Percentiles rank a stretch among this genome's conserved stretches.
Conservation (phyloP, 2,329 filamentous ascomycete genomes). For the Orbilia javanica region DNA sequence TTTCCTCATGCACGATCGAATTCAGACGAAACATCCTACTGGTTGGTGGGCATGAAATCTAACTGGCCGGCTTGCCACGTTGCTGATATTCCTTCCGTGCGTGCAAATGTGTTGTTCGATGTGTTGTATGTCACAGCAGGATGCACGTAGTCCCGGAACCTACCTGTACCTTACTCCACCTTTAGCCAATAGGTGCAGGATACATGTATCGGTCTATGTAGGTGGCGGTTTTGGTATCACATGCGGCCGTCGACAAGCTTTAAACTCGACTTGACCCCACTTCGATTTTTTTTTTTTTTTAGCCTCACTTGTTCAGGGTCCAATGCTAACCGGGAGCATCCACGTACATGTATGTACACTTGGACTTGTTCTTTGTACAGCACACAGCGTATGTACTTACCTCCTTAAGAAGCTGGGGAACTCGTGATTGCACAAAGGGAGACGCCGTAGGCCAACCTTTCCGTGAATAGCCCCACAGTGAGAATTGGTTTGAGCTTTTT, state of each 20-base stretch:
- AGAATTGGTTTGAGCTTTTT: not conserved
- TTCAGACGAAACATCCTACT: constrained; percentile 28
- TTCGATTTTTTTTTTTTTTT: not conserved
- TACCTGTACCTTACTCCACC: too few species aligned
- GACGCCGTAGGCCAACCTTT: too few species aligned
- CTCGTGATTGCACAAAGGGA: not conserved
- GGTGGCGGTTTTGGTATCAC: not conserved
- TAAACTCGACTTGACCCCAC: not conserved
- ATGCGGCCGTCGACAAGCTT: not conserved
- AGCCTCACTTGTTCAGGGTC: constrained; percentile 4
- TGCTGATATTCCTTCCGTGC: not conserved
- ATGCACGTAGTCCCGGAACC: too few species aligned
- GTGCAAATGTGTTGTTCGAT: not conserved
- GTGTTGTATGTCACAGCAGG: too few species aligned
- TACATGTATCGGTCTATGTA: too few species aligned
- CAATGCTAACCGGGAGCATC: not conserved
- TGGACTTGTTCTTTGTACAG: too few species aligned
- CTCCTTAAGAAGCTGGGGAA: not conserved
- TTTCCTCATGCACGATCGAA: constrained; percentile 11
- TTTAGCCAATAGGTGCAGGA: too few species aligned
- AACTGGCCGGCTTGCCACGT: not conserved
- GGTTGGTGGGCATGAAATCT: constrained; percentile 2
- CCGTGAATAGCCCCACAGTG: too few species aligned
- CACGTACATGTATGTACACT: not conserved
- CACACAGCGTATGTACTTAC: not conserved